phyloP scores from a whole-genome alignment of 2,329 filamentous ascomycete species.

The Apiospora sp. region DNA sequence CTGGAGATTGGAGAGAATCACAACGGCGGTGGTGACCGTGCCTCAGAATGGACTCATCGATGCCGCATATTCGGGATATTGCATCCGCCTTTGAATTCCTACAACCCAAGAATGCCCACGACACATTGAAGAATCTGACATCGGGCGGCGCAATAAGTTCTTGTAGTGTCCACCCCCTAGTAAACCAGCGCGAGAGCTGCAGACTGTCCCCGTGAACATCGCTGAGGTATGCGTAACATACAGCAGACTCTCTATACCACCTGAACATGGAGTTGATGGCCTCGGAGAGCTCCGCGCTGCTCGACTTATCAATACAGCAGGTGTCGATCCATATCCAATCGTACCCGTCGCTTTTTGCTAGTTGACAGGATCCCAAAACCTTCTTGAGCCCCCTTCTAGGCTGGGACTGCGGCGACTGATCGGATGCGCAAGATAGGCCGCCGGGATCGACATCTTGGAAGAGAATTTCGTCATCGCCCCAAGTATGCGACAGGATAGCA shows the following conservation, averaged over 20 bases:
- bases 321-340: not conserved
- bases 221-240: conserved; percentile 19
- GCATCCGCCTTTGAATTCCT: not conserved
- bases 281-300: not conserved
- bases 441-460: conserved; percentile 33
- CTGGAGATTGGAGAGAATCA: not conserved
- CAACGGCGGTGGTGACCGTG: not conserved
- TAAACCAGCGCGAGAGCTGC: not conserved
- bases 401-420: not conserved
- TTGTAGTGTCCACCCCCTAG: not conserved
- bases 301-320: conserved; percentile 1
- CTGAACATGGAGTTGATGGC: not conserved
- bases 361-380: not conserved
- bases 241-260: conserved; percentile 6
- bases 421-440: not conserved
- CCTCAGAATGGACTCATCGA: not conserved
- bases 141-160: not conserved
- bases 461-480: conserved; percentile 38
- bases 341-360: not conserved
- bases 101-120: not conserved
- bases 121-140: not conserved
- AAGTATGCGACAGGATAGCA: conserved; percentile 42
- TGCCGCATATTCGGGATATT: not conserved
- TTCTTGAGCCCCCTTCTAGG: not conserved
- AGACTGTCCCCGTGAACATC: not conserved